These are phyloP conservation scores for Mycena leptocephala DNA, from an alignment of 768 basidiomycete species.

Conservation along the genomic window DNA sequence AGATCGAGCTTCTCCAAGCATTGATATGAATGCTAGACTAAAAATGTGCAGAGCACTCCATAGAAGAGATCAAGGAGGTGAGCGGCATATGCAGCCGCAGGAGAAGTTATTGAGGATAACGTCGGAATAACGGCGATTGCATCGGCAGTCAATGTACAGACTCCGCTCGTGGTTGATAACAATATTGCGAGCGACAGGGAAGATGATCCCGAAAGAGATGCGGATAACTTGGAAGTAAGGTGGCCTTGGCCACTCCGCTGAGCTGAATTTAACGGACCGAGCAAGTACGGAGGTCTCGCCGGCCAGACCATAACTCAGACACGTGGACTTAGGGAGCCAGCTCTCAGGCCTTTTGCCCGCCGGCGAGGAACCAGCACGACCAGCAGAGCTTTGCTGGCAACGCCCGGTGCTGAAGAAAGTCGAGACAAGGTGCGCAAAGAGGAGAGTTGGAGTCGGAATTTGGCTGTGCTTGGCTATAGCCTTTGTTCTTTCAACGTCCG, in stretches of 20 bases:
- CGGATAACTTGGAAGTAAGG: neutral
- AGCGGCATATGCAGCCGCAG: neutral
- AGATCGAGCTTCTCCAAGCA: no score
- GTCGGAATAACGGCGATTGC: neutral
- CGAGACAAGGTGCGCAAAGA: neutral
- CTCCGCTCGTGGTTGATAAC: neutral
- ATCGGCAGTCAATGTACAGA: neutral
- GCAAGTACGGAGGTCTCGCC: no score
- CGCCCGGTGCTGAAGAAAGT: neutral
- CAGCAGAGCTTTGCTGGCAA: neutral
- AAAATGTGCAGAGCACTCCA: neutral
- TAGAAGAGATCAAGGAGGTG: neutral
- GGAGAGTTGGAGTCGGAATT: neutral
- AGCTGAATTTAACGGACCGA: neutral
- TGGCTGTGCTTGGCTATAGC: constrained; percentile 12
- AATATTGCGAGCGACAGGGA: neutral
- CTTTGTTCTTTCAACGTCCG: constrained; percentile 12
- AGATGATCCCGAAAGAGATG: neutral
- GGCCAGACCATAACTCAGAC: neutral
- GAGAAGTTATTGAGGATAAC: neutral
- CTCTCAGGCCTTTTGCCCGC: neutral
- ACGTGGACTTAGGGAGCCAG: neutral
- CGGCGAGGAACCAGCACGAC: neutral
- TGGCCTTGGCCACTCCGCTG: no score
- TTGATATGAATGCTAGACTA: no score